A percentile compares a stretch with the other conserved stretches of the same genome.
Evolutionary conservation across 1,139 yeast species (phyloP).

Genomic region (Debaryomyces coudertii): DNA sequence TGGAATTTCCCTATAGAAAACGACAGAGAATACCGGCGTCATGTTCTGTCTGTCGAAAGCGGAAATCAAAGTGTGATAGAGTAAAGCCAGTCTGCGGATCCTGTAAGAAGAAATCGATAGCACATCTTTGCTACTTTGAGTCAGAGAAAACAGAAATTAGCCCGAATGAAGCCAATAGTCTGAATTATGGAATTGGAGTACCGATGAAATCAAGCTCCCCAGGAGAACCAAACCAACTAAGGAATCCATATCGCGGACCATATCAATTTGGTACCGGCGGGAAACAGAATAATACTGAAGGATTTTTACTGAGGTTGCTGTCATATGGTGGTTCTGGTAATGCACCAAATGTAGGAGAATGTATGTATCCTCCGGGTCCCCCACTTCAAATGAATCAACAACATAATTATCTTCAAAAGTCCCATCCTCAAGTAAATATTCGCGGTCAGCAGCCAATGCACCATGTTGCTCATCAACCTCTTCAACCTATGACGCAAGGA

Average conservation of each 20-base stretch:
- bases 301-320: neutral
- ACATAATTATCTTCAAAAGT: neutral
- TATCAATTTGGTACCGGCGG: neutral
- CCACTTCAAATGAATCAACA: slow-evolving; percentile 2
- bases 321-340: slow-evolving; percentile 2
- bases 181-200: slow-evolving; percentile 14
- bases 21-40: slow-evolving; percentile 48
- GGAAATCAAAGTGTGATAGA: slow-evolving; percentile 60
- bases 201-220: slow-evolving; percentile 4
- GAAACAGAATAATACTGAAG: neutral
- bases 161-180: neutral
- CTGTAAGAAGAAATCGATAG: slow-evolving; percentile 72
- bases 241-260: neutral
- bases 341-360: neutral
- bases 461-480: neutral
- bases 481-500: neutral
- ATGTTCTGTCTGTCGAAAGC: slow-evolving; percentile 50
- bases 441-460: neutral
- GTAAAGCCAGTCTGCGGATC: slow-evolving; percentile 71
- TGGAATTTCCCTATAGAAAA: slow-evolving; percentile 36
- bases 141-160: slow-evolving; percentile 26
- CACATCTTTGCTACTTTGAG: slow-evolving; percentile 71
- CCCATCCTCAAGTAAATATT: neutral
- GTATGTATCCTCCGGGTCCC: slow-evolving; percentile 2
- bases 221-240: neutral